Evolutionary conservation across 345 rosid genomes (phyloP), one percentile per base, ranked within the genome.

Genomic region (Aquilaria yunnanensis): DNA sequence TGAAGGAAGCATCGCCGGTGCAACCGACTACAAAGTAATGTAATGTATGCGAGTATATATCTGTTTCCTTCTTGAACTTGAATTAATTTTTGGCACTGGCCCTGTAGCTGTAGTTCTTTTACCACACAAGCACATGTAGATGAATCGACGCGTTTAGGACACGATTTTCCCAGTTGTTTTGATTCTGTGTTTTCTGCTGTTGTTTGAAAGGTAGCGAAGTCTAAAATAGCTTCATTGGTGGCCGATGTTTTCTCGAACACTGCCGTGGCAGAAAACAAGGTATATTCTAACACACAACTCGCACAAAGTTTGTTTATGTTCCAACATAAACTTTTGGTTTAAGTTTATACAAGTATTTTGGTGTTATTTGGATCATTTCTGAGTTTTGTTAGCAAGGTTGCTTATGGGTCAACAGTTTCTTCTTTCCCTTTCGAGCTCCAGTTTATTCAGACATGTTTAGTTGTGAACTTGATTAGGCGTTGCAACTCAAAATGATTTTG

Each of bases 1-100:
- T 6, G 99, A 94, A 81, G 81, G 89, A 65, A 83, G 78, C 67
- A 37, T 37, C 43, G 48, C 58, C 60, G 74, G 61, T 67, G 59
- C 68, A 57, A 72, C 71, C 81, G 85, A 84, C 92, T 88, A 81
- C 99, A 94, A 94, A 94, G 99, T 94, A 94, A 90, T 89, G 98
- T 89, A 92, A 92, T 90, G 99, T 88, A 90, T 85, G 89, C 92
- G 47, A 68, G 79, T 74, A 56, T 67, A 56, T 67, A 68, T 78
- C 78, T 67, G 71, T 68, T 71, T 69, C 57, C 13, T 62, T 62
- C 9, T 6, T 13, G 32, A 9, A 4, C 31, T 8, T 47, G 12
- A 0, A 30, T 62, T 0, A 48, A 14, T 58, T 65, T 62, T 16
- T 43, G 23, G 4, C 7, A 37, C 43, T 37, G 7, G 43, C 7